Conservation (phyloP, 1,284 basidiomycete genomes). For the Fomitopsis palustris region DNA sequence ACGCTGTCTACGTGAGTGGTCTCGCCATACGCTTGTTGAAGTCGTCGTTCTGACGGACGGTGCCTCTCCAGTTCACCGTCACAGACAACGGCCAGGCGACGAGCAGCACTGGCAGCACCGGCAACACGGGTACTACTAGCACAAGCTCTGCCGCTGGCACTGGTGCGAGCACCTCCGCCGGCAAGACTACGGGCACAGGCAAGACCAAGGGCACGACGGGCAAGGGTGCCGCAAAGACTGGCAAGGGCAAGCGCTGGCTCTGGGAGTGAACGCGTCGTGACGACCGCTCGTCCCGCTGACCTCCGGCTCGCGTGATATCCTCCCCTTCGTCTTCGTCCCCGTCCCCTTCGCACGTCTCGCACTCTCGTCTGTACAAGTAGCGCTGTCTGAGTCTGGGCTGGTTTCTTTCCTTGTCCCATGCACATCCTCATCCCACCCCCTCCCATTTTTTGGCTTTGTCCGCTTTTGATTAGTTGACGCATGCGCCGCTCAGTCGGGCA, state of each 20-base stretch:
- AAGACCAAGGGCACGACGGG: neutral
- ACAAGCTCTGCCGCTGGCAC: neutral
- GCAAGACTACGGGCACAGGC: neutral
- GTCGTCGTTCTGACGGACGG: constrained; percentile 20
- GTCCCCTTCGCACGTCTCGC: neutral
- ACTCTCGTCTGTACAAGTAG: constrained; percentile 3
- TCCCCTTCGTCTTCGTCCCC: neutral
- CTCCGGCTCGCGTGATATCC: neutral
- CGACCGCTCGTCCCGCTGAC: neutral
- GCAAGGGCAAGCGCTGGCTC: constrained; percentile 6
- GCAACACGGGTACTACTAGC: neutral
- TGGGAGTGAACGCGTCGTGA: neutral
- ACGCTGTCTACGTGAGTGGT: constrained; percentile 51
- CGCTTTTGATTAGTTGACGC: constrained; percentile 1
- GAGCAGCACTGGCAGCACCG: neutral
- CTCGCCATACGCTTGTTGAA: neutral
- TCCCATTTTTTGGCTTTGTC: neutral
- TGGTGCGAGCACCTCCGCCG: neutral
- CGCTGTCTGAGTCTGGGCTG: constrained; percentile 9
- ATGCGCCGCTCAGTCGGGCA: constrained; percentile 2
- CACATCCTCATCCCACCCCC: neutral
- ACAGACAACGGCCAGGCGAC: constrained; percentile 23
- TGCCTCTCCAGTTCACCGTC: constrained; percentile 36
- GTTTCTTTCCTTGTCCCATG: neutral
- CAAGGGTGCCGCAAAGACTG: neutral